Evolutionary conservation across 2,329 filamentous ascomycete species (phyloP), one percentile per base, ranked within the genome.

Genomic region (Cytospora piceae): DNA sequence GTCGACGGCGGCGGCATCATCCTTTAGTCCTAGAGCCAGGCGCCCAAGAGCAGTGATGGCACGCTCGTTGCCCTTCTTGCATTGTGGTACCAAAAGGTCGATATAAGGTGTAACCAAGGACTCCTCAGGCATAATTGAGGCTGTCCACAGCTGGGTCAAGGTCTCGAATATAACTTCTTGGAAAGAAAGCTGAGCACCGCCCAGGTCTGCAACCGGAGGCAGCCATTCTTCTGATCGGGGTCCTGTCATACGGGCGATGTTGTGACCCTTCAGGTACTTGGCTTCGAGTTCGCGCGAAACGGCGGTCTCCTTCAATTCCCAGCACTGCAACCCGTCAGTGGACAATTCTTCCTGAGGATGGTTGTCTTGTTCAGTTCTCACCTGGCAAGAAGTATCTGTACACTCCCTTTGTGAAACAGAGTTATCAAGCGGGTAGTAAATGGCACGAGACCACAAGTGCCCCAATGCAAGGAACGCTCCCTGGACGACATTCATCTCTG

Each of bases 1-100:
- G 2, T 80, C 77, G 73, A 77, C 71, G 69, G 72, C 73, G 2
- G 75, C 72, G 1, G 77, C 74, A 1, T 72, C 71, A 4, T 60
- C 65, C 2, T 81, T 77, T 3, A 87, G 76, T 1, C 90, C 85
- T 61, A 92, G 85, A 0, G 90, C 88, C 3, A 98, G 79, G 57
- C 91, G 85, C 0, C 95, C 95, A 6, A 98, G 81, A 3, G 92
- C 87, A n/a, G 86, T 77, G 58, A 97, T 94, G 0, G 94, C 91
- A 64, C 85, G 88, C 72, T 96, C 94, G 64, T 92, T 91, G 11
- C 93, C 91, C 65, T 90, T 88, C 74, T 93, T 95, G 12, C 92
- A 90, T 67, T 90, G 86, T 0, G 83, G 80, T 7, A 86, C 82
- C 0, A 97, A 79, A 8, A 87, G 85, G 22, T 89, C 83, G 29